These are phyloP conservation scores for Apiotrichum montevideense DNA, from an alignment of 1,284 basidiomycete genomes.

Conservation along the genomic window DNA sequence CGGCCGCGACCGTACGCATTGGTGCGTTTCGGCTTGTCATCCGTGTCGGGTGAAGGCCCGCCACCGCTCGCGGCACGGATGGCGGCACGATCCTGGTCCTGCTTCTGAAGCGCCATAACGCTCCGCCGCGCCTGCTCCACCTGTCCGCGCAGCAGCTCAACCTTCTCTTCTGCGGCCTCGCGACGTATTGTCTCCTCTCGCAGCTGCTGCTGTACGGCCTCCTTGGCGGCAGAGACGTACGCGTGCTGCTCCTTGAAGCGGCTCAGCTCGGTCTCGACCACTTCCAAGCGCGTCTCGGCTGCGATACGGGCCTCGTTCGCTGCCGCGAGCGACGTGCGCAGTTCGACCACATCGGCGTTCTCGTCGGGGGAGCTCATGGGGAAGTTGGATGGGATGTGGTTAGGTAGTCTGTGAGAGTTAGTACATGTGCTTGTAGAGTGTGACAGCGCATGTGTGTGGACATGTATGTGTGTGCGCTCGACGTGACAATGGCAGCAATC, in stretches of 20 bases:
- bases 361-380: background rate
- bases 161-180: conserved; percentile 66
- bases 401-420: too few relatives aligned
- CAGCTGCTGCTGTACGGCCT: conserved; percentile 57
- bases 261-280: conserved; percentile 32
- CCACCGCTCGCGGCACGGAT: conserved; percentile 40
- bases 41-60: conserved; percentile 10
- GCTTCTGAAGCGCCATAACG: conserved; percentile 77
- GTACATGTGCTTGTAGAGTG: too few relatives aligned
- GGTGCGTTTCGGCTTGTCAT: conserved; percentile 6
- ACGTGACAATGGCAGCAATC: too few relatives aligned
- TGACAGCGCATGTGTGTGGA: too few relatives aligned
- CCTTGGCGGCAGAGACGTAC: conserved; percentile 37
- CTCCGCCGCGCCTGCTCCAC: conserved; percentile 87
- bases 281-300: conserved; percentile 8
- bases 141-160: conserved; percentile 69
- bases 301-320: background rate
- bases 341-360: background rate
- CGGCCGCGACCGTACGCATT: conserved; percentile 13
- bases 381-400: too few relatives aligned
- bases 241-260: conserved; percentile 39
- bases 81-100: conserved; percentile 50
- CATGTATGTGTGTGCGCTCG: too few relatives aligned
- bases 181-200: conserved; percentile 56
- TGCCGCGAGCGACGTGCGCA: conserved; percentile 2